Percentiles rank a stretch among this genome's conserved stretches.
phyloP scores from a whole-genome alignment of 108 stramenopile genomes.

The Skeletonema costatum region DNA sequence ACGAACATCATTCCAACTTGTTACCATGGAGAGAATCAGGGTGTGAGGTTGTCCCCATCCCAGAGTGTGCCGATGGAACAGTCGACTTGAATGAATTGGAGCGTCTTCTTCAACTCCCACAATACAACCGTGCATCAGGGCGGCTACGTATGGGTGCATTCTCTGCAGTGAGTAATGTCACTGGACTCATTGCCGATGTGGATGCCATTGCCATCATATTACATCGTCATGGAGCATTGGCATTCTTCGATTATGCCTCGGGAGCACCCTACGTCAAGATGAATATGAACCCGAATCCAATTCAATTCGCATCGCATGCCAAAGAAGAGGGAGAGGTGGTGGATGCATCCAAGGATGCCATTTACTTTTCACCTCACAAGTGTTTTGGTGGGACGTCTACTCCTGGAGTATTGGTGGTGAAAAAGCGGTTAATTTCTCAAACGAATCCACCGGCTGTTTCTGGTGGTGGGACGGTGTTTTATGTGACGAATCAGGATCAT shows the following conservation, averaged over 20 bases:
- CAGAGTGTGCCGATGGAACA: slow-evolving; percentile 39
- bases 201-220: slow-evolving; percentile 75
- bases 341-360: slow-evolving; percentile 78
- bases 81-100: slow-evolving; percentile 83
- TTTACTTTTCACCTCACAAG: slow-evolving; percentile 87
- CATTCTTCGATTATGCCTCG: slow-evolving; percentile 96
- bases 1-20: slow-evolving; percentile 97
- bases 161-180: slow-evolving; percentile 94
- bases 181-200: slow-evolving; percentile 87
- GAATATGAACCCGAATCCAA: slow-evolving; percentile 87
- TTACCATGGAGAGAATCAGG: slow-evolving; percentile 96
- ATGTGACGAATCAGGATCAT: slow-evolving; percentile 90
- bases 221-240: slow-evolving; percentile 88
- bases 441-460: slow-evolving; percentile 67
- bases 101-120: slow-evolving; percentile 49
- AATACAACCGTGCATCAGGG: slow-evolving; percentile 33
- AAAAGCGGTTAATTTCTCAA: slow-evolving; percentile 80
- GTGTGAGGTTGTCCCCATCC: slow-evolving; percentile 68
- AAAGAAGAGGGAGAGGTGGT: slow-evolving; percentile 66
- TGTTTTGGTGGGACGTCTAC: slow-evolving; percentile 82
- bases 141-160: slow-evolving; percentile 87
- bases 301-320: slow-evolving; percentile 50
- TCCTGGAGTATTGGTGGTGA: slow-evolving; percentile 90
- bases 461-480: slow-evolving; percentile 98
- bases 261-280: slow-evolving; percentile 92